Evolutionary conservation across 345 rosid genomes (phyloP), one percentile per base, ranked within the genome.

Genomic region (Syzygium grande): DNA sequence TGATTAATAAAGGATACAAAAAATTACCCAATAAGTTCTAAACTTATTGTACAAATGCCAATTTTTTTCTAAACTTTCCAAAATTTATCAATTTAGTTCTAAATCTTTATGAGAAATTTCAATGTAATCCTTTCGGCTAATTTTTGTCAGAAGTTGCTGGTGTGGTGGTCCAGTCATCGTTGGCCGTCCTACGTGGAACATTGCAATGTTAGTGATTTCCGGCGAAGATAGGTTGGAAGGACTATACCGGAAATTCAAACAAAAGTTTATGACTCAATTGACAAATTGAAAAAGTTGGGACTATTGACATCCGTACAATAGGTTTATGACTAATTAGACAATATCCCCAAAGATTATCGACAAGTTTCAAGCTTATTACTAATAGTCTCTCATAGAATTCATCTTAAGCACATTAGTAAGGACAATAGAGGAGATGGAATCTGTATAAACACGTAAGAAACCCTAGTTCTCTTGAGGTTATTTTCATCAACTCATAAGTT

Each of bases 141-240:
- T 34, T n/a, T 34, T 34, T 17, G 21, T 68, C 4, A 13, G 12
- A 34, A 68, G 46, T 17, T 3, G 11, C 1, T 19, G 14, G 38
- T 2, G 1, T 3, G 7, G 43, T 11, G 13, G 43, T 73, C 23
- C 25, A 34, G 3, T 73, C 49, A 68, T 65, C 8, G 16, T 2
- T 3, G 0, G 23, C 11, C 11, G 5, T 65, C 11, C 7, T 17
- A 68, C 0, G 2, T 68, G 46, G 22, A 23, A 17, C 41, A 17
- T 2, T 3, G 11, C 25, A 6, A 34, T 3, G 0, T 68, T 0
- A 65, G 9, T 10, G 2, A 14, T 65, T 65, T 65, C 9, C 8
- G 11, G 6, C 0, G 0, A 68, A 34, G 17, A 68, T 68, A 34
- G 1, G 23, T 2, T 0, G 2, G 25, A 73, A 73, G 5, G 14